These are phyloP conservation scores for Nicotiana sylvestris DNA, from an alignment of 257 asterid species.

Conservation along the genomic window DNA sequence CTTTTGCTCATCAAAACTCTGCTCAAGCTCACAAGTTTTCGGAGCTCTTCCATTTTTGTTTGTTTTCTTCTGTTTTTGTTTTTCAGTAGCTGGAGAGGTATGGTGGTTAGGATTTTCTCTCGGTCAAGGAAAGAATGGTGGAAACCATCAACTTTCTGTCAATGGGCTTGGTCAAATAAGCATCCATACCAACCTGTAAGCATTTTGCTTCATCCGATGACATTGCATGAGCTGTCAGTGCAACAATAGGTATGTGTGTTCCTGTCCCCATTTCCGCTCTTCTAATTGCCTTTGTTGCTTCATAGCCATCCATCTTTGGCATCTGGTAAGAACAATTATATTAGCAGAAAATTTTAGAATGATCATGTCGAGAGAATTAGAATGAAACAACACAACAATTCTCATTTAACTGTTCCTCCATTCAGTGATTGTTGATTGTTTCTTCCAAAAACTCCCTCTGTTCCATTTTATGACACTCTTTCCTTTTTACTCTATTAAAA, in stretches of 20 bases:
- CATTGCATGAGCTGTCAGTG: constrained; percentile 96
- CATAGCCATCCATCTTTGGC: constrained; percentile 99
- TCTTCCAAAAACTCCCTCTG: too few species aligned
- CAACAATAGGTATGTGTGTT: constrained; percentile 82
- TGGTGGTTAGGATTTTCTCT: constrained; percentile 20
- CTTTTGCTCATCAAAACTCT: background rate
- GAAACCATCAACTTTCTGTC: constrained; percentile 76
- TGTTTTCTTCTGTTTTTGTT: background rate
- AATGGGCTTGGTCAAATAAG: constrained; percentile 85
- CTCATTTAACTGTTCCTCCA: too few species aligned
- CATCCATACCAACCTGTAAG: constrained; percentile 96
- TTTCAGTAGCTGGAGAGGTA: background rate
- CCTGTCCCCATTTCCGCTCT: constrained; percentile 55
- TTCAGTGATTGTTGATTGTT: too few species aligned
- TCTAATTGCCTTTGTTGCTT: constrained; percentile 84
- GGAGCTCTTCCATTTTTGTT: background rate
- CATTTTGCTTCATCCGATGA: constrained; percentile 88
- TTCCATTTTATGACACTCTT: too few species aligned
- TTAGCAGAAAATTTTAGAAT: background rate
- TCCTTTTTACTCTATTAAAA: too few species aligned
- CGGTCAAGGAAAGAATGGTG: constrained; percentile 71
- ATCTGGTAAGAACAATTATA: constrained; percentile 34
- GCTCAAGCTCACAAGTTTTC: background rate
- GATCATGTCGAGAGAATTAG: background rate
- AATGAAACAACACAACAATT: background rate